These are phyloP conservation scores for Irineochytrium annulatum DNA, from an alignment of 192 early-diverging fungal species.

Conservation along the genomic window DNA sequence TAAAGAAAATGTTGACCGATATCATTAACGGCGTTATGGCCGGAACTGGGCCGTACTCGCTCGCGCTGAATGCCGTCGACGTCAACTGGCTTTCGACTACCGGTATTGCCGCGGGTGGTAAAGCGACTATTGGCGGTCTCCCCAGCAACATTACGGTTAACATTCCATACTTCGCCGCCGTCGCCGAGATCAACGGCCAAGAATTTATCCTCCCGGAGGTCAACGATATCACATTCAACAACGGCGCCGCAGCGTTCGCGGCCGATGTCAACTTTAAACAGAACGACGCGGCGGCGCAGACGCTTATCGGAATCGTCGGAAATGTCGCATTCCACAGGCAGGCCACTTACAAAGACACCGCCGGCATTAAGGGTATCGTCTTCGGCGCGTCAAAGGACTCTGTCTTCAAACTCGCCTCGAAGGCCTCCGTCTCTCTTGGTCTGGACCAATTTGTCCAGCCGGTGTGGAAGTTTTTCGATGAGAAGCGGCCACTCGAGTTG, in stretches of 20 bases:
- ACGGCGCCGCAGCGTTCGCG: slow-evolving; percentile 5
- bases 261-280: slow-evolving; percentile 11
- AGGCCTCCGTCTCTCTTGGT: slow-evolving; percentile 5
- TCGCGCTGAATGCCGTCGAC: background rate
- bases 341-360: slow-evolving; percentile 7
- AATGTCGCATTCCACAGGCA: slow-evolving; percentile 15
- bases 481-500: background rate
- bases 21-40: slow-evolving; percentile 1
- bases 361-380: background rate
- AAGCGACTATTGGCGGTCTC: slow-evolving; percentile 2
- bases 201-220: slow-evolving; percentile 13
- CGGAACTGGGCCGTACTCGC: slow-evolving; percentile 5
- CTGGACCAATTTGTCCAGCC: slow-evolving; percentile 1
- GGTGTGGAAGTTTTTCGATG: background rate
- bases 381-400: slow-evolving; percentile 20
- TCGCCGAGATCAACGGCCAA: slow-evolving; percentile 14
- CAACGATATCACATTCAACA: slow-evolving; percentile 11
- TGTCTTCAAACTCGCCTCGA: slow-evolving; percentile 3
- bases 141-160: slow-evolving; percentile 13
- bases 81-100: slow-evolving; percentile 9
- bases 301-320: slow-evolving; percentile 5
- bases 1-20: slow-evolving; percentile 6
- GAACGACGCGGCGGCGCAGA: slow-evolving; percentile 17
- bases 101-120: slow-evolving; percentile 2
- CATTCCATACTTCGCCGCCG: slow-evolving; percentile 16